Conservation (phyloP, 1,284 basidiomycete species). For the Cryptococcus neoformans region DNA sequence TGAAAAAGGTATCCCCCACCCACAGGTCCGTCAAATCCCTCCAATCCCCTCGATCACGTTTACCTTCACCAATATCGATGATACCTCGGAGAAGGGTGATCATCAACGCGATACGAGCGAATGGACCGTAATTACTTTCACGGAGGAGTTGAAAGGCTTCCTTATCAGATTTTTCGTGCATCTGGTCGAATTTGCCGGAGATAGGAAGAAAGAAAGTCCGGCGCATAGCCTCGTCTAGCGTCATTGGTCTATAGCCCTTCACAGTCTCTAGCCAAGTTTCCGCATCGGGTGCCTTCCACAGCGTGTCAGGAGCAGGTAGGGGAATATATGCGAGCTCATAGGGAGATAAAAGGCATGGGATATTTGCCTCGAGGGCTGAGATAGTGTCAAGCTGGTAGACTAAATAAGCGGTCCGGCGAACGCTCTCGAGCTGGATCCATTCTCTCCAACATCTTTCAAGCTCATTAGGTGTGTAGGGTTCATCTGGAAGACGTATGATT, state of each 20-base stretch:
- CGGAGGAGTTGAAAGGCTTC: conserved; percentile 38
- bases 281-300: conserved; percentile 50
- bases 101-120: conserved; percentile 48
- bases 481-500: conserved; percentile 23
- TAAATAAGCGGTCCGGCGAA: conserved; percentile 47
- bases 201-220: conserved; percentile 42
- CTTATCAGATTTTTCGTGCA: conserved; percentile 36
- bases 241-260: conserved; percentile 36
- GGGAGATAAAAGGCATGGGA: conserved; percentile 42
- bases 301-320: conserved; percentile 48
- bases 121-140: conserved; percentile 47
- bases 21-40: conserved; percentile 48
- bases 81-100: conserved; percentile 49
- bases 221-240: conserved; percentile 46
- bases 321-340: conserved; percentile 47
- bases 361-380: conserved; percentile 49
- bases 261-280: conserved; percentile 44
- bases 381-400: conserved; percentile 52
- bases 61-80: conserved; percentile 51
- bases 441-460: conserved; percentile 49
- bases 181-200: conserved; percentile 36
- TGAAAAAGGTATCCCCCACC: conserved; percentile 13
- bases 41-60: conserved; percentile 41
- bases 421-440: conserved; percentile 51
- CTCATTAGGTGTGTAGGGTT: conserved; percentile 34